Base-by-base conservation (phyloP, 1,284 basidiomycete species). In the Tremellales sp. region DNA sequence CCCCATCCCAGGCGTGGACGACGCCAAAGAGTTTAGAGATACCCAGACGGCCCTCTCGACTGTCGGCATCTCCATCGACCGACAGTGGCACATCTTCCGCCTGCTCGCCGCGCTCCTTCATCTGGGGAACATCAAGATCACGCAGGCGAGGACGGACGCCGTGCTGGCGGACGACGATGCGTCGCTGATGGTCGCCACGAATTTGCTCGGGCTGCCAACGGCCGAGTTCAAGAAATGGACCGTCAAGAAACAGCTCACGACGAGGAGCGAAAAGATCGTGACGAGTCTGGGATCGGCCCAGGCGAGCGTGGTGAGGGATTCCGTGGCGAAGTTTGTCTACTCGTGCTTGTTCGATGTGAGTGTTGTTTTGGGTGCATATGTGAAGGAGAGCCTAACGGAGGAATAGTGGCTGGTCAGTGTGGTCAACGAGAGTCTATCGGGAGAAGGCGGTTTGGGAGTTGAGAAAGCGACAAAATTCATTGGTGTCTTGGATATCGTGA, bases 141-240 rank as follows among this genome's bases (percentile, higher is more conserved):
- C 82, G 3, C 83, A 85, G 51, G 74, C 81, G 43, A 82, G 95
- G 35, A 86, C 79, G 38, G 95, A 98, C 61, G 85, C 92, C 1
- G 76, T 81, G 16, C 79, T 99, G 40, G 82, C 89, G 48, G 91
- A 94, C 61, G 82, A 83, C 46, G 94, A 98, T 68, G 72, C 86
- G 9, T 82, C 87, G 10, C 77, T 98, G 31, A 76, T 82, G 37
- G 75, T 91, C 40, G 85, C 93, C 13, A 91, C 91, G 3, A 81
- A 84, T 9, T 87, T 98, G 69, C 78, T 99, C 32, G 95, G 95
- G 14, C 82, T 99, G 43, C 85, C 88, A 48, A 77, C 87, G 14
- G 78, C 81, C n/a, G 94, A 98, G 43, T 98, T 98, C 79, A 97
- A 91, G 76, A 97, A 91, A 70, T 98, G 95, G 95, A 94, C 88